Evolutionary conservation across 2,329 filamentous ascomycete genomes (phyloP).

Genomic region (Trichoderma koningii): DNA sequence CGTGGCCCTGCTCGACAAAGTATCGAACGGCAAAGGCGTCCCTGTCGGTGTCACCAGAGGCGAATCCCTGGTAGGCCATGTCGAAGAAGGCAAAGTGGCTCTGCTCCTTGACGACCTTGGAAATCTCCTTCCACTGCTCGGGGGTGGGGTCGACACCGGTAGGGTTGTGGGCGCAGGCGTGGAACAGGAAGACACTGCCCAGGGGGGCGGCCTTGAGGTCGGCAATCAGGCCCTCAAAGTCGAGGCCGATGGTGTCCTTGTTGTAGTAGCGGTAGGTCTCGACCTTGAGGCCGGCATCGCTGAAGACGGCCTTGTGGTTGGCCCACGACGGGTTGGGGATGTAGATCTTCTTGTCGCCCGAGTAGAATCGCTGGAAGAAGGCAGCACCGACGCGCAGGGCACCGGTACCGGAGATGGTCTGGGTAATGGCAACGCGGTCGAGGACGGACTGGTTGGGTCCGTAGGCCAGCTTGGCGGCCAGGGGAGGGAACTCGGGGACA

Average conservation of each 20-base stretch:
- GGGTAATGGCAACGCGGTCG: conserved; percentile 83
- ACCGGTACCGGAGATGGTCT: conserved; percentile 97
- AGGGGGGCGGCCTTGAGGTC: conserved; percentile 88
- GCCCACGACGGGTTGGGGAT: conserved; percentile 82
- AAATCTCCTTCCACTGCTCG: conserved; percentile 92
- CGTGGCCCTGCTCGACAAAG: conserved; percentile 91
- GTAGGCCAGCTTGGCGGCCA: conserved; percentile 88
- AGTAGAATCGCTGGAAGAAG: conserved; percentile 91
- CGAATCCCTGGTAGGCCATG: conserved; percentile 99
- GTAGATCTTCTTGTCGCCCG: conserved; percentile 91
- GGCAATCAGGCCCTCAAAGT: conserved; percentile 90
- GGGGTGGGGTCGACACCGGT: conserved; percentile 92
- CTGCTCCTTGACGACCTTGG: conserved; percentile 79
- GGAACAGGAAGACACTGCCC: conserved; percentile 87
- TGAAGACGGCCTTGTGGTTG: conserved; percentile 93
- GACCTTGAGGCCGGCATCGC: conserved; percentile 85
- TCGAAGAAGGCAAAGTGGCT: conserved; percentile 97
- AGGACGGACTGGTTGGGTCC: conserved; percentile 77
- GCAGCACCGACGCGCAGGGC: conserved; percentile 92
- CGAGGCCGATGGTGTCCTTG: conserved; percentile 96
- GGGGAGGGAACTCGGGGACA: conserved; percentile 89
- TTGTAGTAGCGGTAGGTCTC: conserved; percentile 99
- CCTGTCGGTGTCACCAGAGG: conserved; percentile 85
- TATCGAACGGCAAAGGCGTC: conserved; percentile 92
- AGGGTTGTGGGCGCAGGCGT: conserved; percentile 97